Base-by-base conservation (phyloP, 1,139 yeast genomes). In the Geotrichum citri-aurantii region DNA sequence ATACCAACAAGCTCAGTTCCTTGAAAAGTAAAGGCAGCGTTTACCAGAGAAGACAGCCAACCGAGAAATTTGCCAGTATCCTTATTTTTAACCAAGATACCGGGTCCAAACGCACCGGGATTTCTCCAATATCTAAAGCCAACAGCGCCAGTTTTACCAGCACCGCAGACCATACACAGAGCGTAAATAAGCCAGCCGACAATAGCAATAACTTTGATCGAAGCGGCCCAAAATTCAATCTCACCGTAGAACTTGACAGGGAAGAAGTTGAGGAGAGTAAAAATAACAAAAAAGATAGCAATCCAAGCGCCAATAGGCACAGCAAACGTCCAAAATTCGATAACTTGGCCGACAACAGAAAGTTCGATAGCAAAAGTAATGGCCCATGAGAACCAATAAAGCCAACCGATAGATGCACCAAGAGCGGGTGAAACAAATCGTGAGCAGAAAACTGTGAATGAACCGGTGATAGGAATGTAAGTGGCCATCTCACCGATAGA, bases 21-120 rank as follows among this genome's bases (percentile, higher is more conserved):
- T 63, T 88, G 88, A 66, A 79, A 83, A 6, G 88, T 85, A 70
- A 83, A 84, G 29, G 86, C 77, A 1, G 90, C 86, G 23, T 86
- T 80, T 47, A 84, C 79, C 67, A 80, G 78, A 6, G 79, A 80
- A 1, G 79, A 71, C 48, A 80, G 77, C 55, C 79, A 78, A 33
- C 82, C 82, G 57, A 73, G 75, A 68, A 79, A 81, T 0, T 85
- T 86, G 61, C 81, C 75, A 27, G 57, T 48, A 19, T 49, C 6
- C n/a, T 17, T 21, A 31, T 56, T 56, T 1, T 12, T 4, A 12
- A 84, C 81, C 69, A 86, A 86, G 0, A 84, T 83, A 11, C 81
- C 81, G 19, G 74, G 80, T 3, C 77, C 80, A 55, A 75, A 65
- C 48, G 74, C 69, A 26, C 61, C 61, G 2, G 61, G 61, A 40